Evolutionary conservation across 2,329 filamentous ascomycete species (phyloP).

Genomic region (Penicillium decumbens): DNA sequence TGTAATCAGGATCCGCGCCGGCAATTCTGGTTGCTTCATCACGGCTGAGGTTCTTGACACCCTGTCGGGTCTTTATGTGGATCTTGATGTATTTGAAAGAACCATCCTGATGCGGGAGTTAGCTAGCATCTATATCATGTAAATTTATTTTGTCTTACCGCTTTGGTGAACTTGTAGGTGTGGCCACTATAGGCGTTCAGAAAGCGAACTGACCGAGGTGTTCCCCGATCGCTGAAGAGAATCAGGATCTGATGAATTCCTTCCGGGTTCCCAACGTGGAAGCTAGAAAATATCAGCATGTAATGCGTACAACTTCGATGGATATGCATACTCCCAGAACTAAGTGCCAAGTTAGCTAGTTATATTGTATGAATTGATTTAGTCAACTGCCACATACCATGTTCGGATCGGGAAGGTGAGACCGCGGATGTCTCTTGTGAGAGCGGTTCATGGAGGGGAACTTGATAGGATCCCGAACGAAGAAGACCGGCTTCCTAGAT

Average conservation of each 20-base stretch:
- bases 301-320: neutral
- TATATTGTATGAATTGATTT: neutral
- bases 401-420: constrained; percentile 23
- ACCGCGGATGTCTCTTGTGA: constrained; percentile 56
- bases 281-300: constrained; percentile 23
- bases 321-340: constrained; percentile 29
- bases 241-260: constrained; percentile 57
- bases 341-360: constrained; percentile 8
- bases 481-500: constrained; percentile 57
- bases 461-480: constrained; percentile 63
- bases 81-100: constrained; percentile 60
- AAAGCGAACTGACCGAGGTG: constrained; percentile 56
- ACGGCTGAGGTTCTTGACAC: constrained; percentile 49
- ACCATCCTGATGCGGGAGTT: constrained; percentile 42
- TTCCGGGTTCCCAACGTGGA: constrained; percentile 56
- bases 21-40: constrained; percentile 69
- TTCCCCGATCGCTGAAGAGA: constrained; percentile 61
- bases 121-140: neutral
- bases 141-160: neutral
- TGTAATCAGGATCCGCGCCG: constrained; percentile 72
- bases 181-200: constrained; percentile 63
- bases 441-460: constrained; percentile 67
- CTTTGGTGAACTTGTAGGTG: constrained; percentile 34
- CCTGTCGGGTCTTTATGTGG: constrained; percentile 39
- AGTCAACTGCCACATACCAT: constrained; percentile 20